These are phyloP conservation scores for Meredithiella fracta DNA, from an alignment of 2,329 filamentous ascomycete genomes.

Conservation along the genomic window DNA sequence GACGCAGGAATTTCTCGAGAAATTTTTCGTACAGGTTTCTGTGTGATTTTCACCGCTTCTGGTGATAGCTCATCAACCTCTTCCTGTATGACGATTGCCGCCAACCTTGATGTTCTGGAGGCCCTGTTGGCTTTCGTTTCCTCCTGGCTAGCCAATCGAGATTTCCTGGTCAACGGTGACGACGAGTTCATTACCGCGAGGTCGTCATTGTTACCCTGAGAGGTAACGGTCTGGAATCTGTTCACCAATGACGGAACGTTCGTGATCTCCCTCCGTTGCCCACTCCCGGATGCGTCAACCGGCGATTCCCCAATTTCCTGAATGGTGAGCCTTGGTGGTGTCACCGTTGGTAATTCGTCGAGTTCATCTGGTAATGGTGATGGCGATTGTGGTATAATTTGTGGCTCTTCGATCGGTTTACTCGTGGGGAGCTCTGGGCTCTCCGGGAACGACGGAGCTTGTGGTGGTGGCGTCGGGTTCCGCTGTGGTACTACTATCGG, in stretches of 20 bases:
- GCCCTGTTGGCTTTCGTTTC: conserved; percentile 1
- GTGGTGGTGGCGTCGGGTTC: neutral
- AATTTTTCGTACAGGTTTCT: neutral
- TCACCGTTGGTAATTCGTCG: conserved; percentile 6
- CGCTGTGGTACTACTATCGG: neutral
- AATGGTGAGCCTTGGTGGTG: conserved; percentile 9
- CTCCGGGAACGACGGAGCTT: no score
- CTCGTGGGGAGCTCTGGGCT: no score
- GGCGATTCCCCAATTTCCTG: conserved; percentile 40
- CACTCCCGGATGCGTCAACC: conserved; percentile 37
- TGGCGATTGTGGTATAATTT: neutral
- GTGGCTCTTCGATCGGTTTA: neutral
- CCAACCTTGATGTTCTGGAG: conserved; percentile 7
- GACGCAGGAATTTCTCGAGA: conserved; percentile 15
- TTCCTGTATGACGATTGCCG: conserved; percentile 9
- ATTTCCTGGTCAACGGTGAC: conserved; percentile 30
- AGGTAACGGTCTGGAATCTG: conserved; percentile 27
- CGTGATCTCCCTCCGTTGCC: conserved; percentile 27
- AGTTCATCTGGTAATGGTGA: conserved; percentile 1
- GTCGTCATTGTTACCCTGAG: conserved; percentile 19
- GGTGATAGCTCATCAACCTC: conserved; percentile 23
- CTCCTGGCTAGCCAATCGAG: conserved; percentile 15
- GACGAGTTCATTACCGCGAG: conserved; percentile 16
- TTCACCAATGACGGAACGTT: conserved; percentile 25
- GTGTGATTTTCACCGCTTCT: conserved; percentile 14